Base-by-base conservation (phyloP, 805 yeast species). In the Starmera amethionina region DNA sequence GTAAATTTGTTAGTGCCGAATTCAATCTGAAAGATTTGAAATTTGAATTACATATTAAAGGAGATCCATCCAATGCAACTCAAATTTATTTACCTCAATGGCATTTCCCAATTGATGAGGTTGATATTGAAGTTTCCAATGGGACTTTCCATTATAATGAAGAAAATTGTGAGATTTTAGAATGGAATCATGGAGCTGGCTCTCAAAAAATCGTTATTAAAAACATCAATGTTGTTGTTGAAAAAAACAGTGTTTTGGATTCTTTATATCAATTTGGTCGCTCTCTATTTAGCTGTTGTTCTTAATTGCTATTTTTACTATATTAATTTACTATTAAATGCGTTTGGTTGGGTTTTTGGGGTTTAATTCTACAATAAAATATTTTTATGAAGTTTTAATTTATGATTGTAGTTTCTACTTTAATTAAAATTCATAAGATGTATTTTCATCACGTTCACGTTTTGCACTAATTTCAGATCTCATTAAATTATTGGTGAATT, bases 111-210 rank as follows among this genome's bases (percentile, higher is more conserved):
- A 54, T 58, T 36, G 75, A 66, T 41, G 68, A 64, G 43, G 41
- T 68, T 11, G 70, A 68, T 13, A 67, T 84, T 8, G 64, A 62
- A 14, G 63, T 77, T 12, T 66, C 77, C 4, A 63, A 77, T 1
- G 95, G 95, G 0, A 54, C 58, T 11, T 73, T 79, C 49, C 65
- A 66, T 36, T 71, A 71, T 47, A 74, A 78, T 50, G 64, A 67
- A 16, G 57, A 65, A 4, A 56, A 63, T 16, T 22, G 27, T 22
- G 85, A 82, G 47, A 60, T 74, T 29, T 56, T 87, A 34, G 79
- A 74, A 49, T 87, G 96, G 96, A 67, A 67, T 51, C 93, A 84
- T 53, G 71, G 60, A 3, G 41, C 54, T 2, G 75, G 75, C 2
- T 41, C 45, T 28, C 74, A 69, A 44, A 49, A 46, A 22, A 54